These are phyloP conservation scores for Oryza glumipatula DNA, from an alignment of 176 grass and related monocot genomes.

Conservation along the genomic window DNA sequence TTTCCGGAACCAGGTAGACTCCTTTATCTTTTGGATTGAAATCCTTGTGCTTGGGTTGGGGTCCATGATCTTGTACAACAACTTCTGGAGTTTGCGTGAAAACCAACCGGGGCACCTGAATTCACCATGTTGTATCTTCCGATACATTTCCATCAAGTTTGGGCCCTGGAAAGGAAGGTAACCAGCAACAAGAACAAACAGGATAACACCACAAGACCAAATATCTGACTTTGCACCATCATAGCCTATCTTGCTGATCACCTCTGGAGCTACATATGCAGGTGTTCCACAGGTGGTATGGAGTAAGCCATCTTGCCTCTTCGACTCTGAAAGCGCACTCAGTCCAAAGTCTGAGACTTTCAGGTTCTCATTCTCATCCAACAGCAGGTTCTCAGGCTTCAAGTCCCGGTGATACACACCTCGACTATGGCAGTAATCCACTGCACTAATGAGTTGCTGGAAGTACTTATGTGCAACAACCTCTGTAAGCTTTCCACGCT, in stretches of 20 bases:
- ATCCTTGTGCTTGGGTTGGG: constrained; percentile 70
- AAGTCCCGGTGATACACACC: constrained; percentile 78
- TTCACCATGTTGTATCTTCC: constrained; percentile 65
- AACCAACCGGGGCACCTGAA: constrained; percentile 78
- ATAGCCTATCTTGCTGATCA: constrained; percentile 66
- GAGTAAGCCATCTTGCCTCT: constrained; percentile 65
- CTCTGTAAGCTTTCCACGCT: constrained; percentile 58
- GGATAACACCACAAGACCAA: constrained; percentile 88
- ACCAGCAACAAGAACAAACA: constrained; percentile 74
- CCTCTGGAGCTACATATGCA: constrained; percentile 92
- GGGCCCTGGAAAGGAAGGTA: constrained; percentile 76
- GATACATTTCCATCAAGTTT: constrained; percentile 87
- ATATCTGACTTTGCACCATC: constrained; percentile 84
- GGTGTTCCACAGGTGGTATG: constrained; percentile 89
- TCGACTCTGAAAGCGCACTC: constrained; percentile 64
- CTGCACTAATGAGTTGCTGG: constrained; percentile 61
- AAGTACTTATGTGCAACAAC: constrained; percentile 60
- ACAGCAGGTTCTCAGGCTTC: constrained; percentile 66
- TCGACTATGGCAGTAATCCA: constrained; percentile 67
- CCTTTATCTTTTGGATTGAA: constrained; percentile 75
- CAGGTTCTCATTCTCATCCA: constrained; percentile 69
- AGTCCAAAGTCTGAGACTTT: constrained; percentile 75
- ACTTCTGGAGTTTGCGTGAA: constrained; percentile 64
- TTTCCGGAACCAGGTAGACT: constrained; percentile 77
- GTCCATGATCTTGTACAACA: constrained; percentile 69